Conservation (phyloP, 305 asterid genomes). For the Salvia sclarea region DNA sequence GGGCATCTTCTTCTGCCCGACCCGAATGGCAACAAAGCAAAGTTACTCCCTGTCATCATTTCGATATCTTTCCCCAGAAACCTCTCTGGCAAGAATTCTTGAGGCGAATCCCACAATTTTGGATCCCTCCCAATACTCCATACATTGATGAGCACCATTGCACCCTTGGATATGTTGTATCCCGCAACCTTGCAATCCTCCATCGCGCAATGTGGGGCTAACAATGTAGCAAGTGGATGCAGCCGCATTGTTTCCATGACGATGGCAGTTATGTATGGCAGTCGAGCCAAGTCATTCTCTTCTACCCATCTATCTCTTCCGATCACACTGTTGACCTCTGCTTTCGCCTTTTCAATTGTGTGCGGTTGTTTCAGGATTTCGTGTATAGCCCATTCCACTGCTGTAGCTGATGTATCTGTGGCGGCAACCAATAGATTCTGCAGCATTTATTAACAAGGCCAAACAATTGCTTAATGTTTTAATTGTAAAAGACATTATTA, state of each 20-base stretch:
- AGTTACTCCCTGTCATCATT: constrained; percentile 32
- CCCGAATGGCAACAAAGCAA: constrained; percentile 40
- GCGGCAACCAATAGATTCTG: not conserved
- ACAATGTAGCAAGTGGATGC: constrained; percentile 39
- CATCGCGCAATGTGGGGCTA: constrained; percentile 43
- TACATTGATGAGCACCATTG: constrained; percentile 36
- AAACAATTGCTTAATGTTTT: too few relatives aligned
- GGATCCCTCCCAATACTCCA: constrained; percentile 53
- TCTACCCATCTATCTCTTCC: constrained; percentile 47
- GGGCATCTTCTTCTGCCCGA: constrained; percentile 42
- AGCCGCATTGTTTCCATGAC: constrained; percentile 44
- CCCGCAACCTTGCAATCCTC: constrained; percentile 44
- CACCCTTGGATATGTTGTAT: constrained; percentile 42
- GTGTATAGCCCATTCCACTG: constrained; percentile 44
- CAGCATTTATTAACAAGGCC: not conserved
- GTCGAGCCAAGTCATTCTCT: constrained; percentile 33
- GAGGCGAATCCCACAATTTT: constrained; percentile 33
- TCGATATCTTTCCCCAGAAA: constrained; percentile 38
- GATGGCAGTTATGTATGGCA: constrained; percentile 45
- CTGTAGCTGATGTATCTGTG: not conserved
- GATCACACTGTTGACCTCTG: constrained; percentile 39
- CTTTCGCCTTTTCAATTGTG: constrained; percentile 36
- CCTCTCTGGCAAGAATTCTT: constrained; percentile 42
- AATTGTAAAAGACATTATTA: too few relatives aligned
- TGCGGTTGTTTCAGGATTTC: constrained; percentile 40